These are phyloP conservation scores for Boletus tomentosulus DNA, from an alignment of 768 basidiomycete genomes.

Conservation along the genomic window DNA sequence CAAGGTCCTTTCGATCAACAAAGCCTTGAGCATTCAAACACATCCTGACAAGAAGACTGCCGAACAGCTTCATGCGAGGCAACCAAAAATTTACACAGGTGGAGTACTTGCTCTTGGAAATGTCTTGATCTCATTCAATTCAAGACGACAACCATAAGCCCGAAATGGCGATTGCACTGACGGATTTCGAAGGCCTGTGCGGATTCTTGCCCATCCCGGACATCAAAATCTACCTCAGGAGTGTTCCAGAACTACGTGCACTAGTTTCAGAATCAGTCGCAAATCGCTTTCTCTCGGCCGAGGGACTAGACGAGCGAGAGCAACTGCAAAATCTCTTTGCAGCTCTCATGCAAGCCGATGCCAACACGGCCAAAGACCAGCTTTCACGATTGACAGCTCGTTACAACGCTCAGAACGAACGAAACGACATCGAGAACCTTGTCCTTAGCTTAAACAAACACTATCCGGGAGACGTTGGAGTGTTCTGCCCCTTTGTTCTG, in stretches of 20 bases:
- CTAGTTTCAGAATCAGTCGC: conserved; percentile 61
- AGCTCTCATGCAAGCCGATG: conserved; percentile 78
- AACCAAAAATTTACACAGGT: conserved; percentile 92
- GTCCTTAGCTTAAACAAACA: conserved; percentile 62
- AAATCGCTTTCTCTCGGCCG: conserved; percentile 46
- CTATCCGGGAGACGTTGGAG: conserved; percentile 91
- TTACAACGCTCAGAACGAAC: conserved; percentile 48
- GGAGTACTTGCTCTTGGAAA: conserved; percentile 13
- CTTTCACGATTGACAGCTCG: conserved; percentile 57
- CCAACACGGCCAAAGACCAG: conserved; percentile 45
- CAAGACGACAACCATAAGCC: conserved; percentile 96
- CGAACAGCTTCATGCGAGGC: conserved; percentile 56
- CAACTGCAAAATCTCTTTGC: conserved; percentile 74
- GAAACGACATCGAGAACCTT: conserved; percentile 53
- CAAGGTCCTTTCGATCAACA: conserved; percentile 87
- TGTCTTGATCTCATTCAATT: conserved; percentile 7
- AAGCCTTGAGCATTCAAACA: conserved; percentile 87
- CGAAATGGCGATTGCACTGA: conserved; percentile 97
- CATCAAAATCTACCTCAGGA: conserved; percentile 62
- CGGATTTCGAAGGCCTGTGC: conserved; percentile 85
- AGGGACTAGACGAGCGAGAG: conserved; percentile 35
- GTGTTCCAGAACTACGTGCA: conserved; percentile 70
- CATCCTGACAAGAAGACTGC: conserved; percentile 88
- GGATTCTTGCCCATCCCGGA: conserved; percentile 82
- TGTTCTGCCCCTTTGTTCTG: conserved; percentile 85